Percentiles rank a stretch among this genome's conserved stretches.
Evolutionary conservation across 495 filamentous ascomycete species (phyloP).

Genomic region (Aspergillus coremiiformis): DNA sequence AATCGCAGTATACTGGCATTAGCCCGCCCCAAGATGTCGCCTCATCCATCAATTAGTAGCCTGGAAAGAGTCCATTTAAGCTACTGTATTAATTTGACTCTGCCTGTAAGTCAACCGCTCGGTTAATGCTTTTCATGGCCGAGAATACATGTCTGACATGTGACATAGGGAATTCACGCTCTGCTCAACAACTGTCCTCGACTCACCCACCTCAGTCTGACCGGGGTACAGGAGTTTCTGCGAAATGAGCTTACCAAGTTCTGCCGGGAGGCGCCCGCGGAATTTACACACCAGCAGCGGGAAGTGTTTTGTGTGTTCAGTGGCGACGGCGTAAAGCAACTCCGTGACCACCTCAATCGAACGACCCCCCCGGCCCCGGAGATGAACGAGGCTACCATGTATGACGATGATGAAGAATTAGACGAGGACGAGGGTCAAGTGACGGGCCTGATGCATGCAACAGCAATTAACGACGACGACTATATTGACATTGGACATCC

Average conservation of each 20-base stretch:
- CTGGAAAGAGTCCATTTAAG: slow-evolving; percentile 94
- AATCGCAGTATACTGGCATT: slow-evolving; percentile 81
- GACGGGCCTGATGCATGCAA: slow-evolving; percentile 49
- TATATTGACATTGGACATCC: slow-evolving; percentile 38
- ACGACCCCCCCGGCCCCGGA: slow-evolving; percentile 23
- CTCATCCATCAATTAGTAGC: slow-evolving; percentile 46
- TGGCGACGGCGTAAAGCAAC: slow-evolving; percentile 67
- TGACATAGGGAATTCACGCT: slow-evolving; percentile 73
- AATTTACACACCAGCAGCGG: slow-evolving; percentile 93
- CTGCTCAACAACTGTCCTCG: slow-evolving; percentile 86
- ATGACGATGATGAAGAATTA: slow-evolving; percentile 50
- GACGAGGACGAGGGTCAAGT: slow-evolving; percentile 49
- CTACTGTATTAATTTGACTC: slow-evolving; percentile 79
- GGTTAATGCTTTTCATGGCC: slow-evolving; percentile 1
- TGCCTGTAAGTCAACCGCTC: slow-evolving; percentile 53
- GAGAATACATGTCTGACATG: slow-evolving; percentile 11
- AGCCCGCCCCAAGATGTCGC: slow-evolving; percentile 48
- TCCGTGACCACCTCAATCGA: slow-evolving; percentile 70
- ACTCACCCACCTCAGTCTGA: slow-evolving; percentile 90
- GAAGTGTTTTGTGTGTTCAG: slow-evolving; percentile 97
- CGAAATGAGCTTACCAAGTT: slow-evolving; percentile 69
- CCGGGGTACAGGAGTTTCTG: slow-evolving; percentile 78
- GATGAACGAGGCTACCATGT: slow-evolving; percentile 45
- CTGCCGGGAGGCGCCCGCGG: slow-evolving; percentile 79
- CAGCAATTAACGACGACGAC: slow-evolving; percentile 46